These are phyloP conservation scores for Corylus avellana DNA, from an alignment of 306 rosid genomes.

Conservation along the genomic window DNA sequence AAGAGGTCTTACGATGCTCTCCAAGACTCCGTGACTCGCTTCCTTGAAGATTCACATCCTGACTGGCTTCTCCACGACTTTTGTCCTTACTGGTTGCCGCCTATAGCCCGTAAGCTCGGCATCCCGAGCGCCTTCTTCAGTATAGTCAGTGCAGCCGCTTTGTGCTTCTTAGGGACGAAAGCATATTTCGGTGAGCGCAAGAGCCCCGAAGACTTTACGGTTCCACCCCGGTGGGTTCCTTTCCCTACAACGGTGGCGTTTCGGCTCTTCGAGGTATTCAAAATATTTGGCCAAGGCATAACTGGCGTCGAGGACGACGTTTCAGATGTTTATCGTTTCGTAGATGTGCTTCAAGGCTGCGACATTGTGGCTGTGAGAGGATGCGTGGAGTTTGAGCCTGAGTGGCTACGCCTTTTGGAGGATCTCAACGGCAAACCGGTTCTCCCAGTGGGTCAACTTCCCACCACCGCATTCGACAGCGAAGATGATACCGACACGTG, in stretches of 20 bases:
- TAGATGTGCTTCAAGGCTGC: background rate
- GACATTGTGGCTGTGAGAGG: conserved; percentile 19
- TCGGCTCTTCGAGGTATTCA: conserved; percentile 32
- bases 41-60: conserved; percentile 27
- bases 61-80: conserved; percentile 44
- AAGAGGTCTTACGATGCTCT: conserved; percentile 45
- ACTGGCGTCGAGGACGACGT: background rate
- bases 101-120: conserved; percentile 7
- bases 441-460: conserved; percentile 27
- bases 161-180: background rate
- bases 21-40: conserved; percentile 14
- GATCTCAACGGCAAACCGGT: background rate
- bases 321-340: background rate
- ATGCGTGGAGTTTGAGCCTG: conserved; percentile 13
- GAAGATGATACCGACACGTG: background rate
- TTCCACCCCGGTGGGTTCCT: conserved; percentile 36
- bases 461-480: background rate
- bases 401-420: conserved; percentile 1
- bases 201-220: conserved; percentile 20
- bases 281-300: background rate
- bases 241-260: conserved; percentile 29
- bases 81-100: conserved; percentile 29
- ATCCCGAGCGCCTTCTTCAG: conserved; percentile 30
- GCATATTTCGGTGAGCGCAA: background rate
- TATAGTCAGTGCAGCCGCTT: background rate